Base-by-base conservation (phyloP, 2,329 filamentous ascomycete species). In the Helicocarpus griseus region DNA sequence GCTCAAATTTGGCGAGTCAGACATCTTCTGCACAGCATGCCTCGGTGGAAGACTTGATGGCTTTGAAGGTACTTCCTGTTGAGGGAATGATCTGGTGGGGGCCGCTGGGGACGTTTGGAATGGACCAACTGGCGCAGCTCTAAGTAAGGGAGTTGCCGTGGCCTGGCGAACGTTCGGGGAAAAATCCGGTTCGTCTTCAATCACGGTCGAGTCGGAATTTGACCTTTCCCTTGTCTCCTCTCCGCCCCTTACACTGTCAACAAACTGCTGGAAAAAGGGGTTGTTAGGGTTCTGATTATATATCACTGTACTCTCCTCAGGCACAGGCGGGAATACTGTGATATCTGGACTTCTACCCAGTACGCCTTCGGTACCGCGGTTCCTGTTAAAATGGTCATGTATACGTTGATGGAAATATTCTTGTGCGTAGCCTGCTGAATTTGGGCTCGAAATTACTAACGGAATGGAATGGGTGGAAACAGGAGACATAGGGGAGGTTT, bases 361-460 rank as follows among this genome's bases (percentile, higher is more conserved):
- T 50, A 48, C 72, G 73, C 4, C n/a, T 53, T 73, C 67, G 45
- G 73, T 73, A 53, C 68, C 74, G 49, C 11, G 48, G 22, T 33
- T 39, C 39, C 26, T 41, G 41, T 24, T 40, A 14, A 49, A 46
- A 13, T 26, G 33, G 36, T 17, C 19, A 38, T 29, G 39, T 38
- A 17, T 49, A 33, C 21, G 17, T 26, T 22, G 28, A 13, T 46
- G 24, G 49, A 56, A 62, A 35, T 62, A 61, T 50, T 62, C 60
- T 29, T 53, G 57, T 21, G 61, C 58, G 35, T 59, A 55, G 5
- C 61, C 59, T 40, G 35, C 41, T 9, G 43, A 52, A 31, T 19
- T 39, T 11, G 53, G 50, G 31, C 50, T 55, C 19, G 56, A 55
- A 43, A 57, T 57, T 22, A 56, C 48, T 21, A 56, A 53, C n/a